phyloP scores from a whole-genome alignment of 2,329 filamentous ascomycete species.

The Aureobasidium sp. region DNA sequence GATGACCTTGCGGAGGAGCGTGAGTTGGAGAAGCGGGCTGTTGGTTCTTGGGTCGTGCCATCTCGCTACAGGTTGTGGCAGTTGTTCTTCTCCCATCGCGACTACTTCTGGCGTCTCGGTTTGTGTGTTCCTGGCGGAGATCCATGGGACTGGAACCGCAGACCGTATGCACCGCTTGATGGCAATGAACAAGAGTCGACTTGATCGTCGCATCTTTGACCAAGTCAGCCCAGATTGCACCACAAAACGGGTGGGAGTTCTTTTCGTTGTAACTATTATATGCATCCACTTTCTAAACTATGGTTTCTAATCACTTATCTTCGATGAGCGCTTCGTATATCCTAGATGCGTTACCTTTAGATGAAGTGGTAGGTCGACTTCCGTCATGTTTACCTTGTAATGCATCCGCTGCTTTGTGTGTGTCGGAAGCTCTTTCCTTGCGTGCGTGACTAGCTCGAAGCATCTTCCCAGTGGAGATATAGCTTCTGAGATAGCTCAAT shows the following conservation, averaged over 20 bases:
- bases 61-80: constrained; percentile 74
- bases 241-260: neutral
- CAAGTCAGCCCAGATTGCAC: neutral
- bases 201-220: neutral
- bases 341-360: no score
- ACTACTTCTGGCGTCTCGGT: constrained; percentile 94
- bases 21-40: neutral
- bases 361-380: no score
- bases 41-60: constrained; percentile 25
- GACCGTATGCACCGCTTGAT: neutral
- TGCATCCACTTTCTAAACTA: neutral
- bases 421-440: no score
- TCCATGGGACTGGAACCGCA: constrained; percentile 6
- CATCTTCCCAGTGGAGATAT: no score
- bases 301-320: neutral
- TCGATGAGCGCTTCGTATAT: no score
- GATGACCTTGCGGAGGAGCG: neutral
- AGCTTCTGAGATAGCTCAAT: no score
- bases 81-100: constrained; percentile 83
- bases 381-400: no score
- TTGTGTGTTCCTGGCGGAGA: constrained; percentile 61
- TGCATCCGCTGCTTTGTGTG: no score
- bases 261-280: neutral
- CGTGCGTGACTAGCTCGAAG: no score
- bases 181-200: neutral